Evolutionary conservation across 169 alveolate species (phyloP), one percentile per base, ranked within the genome.

Genomic region (Amoebophrya sp.): DNA sequence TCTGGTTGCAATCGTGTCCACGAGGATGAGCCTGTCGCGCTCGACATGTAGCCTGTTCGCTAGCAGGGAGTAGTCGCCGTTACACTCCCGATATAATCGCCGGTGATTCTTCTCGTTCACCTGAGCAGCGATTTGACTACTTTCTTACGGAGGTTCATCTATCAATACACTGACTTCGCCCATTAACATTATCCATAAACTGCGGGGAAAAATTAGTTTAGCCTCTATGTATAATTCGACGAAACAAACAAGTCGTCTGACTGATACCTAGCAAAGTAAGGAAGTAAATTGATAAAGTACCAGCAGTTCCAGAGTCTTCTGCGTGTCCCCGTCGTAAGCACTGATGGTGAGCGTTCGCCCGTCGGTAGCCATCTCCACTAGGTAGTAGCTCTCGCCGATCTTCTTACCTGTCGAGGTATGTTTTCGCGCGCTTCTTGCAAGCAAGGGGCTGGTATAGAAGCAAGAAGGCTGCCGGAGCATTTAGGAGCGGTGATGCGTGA

Each of bases 291-390:
- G 48, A 4, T 42, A 42, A 42, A 7, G 78, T 41, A 88, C 50
- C 41, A 88, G 34, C 2, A 88, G 69, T 41, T 88, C 90, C 4
- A 88, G 58, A 2, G 90, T 42, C 40, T 88, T 41, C 41, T 88
- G 90, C 29, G 90, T 41, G 42, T 88, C 90, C n/a, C 90, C 90
- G 38, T 88, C 90, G 70, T 88, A 88, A 15, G 90, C 90, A 0
- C 45, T n/a, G 45, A 88, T 88, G 18, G 90, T 88, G 18, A 88
- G 90, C 5, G 70, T 34, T n/a, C 90, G 69, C 23, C 90, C 90
- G 58, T 88, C 90, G 20, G 90, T 88, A 0, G 70, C 69, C 90
- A 88, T 88, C 26, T 88, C 90, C 38, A 88, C 90, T 16, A 88
- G 70, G n/a, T 88, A 88, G 48, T 88, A 88, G 41, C 90, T 88